phyloP scores from a whole-genome alignment of 2,329 filamentous ascomycete genomes.

The Penicillium sp. region DNA sequence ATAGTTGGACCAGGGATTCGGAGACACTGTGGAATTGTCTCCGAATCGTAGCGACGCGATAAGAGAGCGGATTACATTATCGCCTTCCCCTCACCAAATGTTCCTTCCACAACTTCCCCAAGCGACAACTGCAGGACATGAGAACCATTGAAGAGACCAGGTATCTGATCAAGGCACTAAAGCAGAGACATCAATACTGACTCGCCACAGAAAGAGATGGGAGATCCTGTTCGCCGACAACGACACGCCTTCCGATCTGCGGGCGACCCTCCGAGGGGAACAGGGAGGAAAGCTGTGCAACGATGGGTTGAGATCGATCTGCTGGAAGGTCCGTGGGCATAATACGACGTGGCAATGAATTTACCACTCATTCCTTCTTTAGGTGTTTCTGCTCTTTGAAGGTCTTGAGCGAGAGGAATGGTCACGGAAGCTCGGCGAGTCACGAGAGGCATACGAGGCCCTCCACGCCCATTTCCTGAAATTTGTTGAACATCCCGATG shows the following conservation, averaged over 20 bases:
- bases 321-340: conserved; percentile 69
- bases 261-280: conserved; percentile 59
- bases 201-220: conserved; percentile 59
- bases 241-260: conserved; percentile 58
- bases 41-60: conserved; percentile 14
- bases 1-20: neutral
- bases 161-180: conserved; percentile 30
- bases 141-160: conserved; percentile 53
- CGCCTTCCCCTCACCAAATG: conserved; percentile 18
- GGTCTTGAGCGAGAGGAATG: conserved; percentile 62
- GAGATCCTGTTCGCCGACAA: conserved; percentile 54
- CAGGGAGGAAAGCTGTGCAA: conserved; percentile 60
- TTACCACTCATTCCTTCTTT: conserved; percentile 20
- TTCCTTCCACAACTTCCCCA: conserved; percentile 9
- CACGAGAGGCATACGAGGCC: conserved; percentile 68
- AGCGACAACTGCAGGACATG: conserved; percentile 40
- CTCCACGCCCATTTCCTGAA: conserved; percentile 70
- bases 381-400: conserved; percentile 79
- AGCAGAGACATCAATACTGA: conserved; percentile 1
- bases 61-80: conserved; percentile 24
- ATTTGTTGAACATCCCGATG: conserved; percentile 78
- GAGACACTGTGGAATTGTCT: conserved; percentile 7
- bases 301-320: conserved; percentile 74
- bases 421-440: conserved; percentile 62
- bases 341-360: conserved; percentile 1